These are phyloP conservation scores for Colletotrichum higginsianum DNA, from an alignment of 2,329 filamentous ascomycete species.

Conservation along the genomic window DNA sequence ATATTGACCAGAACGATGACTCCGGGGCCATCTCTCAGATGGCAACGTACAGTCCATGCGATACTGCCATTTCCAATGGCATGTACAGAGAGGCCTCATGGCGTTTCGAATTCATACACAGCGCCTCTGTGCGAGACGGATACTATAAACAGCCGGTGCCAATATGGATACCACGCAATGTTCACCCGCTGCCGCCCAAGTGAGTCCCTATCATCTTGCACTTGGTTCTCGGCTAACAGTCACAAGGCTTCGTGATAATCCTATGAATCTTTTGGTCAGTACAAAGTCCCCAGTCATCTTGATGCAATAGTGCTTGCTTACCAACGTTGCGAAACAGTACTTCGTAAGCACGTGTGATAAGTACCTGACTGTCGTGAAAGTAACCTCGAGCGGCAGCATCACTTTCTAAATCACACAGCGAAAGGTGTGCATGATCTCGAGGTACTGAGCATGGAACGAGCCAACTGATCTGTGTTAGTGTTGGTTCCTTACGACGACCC, in stretches of 20 bases:
- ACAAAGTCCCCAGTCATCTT: background rate
- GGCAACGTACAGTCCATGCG: too few species aligned
- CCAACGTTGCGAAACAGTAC: slow-evolving; percentile 53
- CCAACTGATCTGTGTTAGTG: slow-evolving; percentile 56
- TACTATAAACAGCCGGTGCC: slow-evolving; percentile 81
- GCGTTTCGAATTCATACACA: too few species aligned
- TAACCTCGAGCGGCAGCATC: slow-evolving; percentile 56
- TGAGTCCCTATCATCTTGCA: slow-evolving; percentile 44
- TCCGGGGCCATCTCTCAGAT: slow-evolving; percentile 71
- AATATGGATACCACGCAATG: slow-evolving; percentile 67
- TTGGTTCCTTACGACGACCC: slow-evolving; percentile 67
- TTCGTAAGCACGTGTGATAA: slow-evolving; percentile 56
- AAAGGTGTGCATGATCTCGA: slow-evolving; percentile 68
- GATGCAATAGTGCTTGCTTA: background rate
- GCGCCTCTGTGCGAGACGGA: slow-evolving; percentile 56
- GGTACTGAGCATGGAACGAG: background rate
- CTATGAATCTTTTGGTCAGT: slow-evolving; percentile 80
- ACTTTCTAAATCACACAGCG: slow-evolving; percentile 85
- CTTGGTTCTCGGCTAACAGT: slow-evolving; percentile 53
- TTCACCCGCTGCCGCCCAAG: slow-evolving; percentile 64
- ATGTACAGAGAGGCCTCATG: background rate
- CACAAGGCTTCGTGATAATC: slow-evolving; percentile 75
- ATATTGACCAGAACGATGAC: slow-evolving; percentile 81
- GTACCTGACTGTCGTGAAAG: background rate
- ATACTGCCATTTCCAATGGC: background rate